Base-by-base conservation (phyloP, 2,329 filamentous ascomycete species). In the Hymenoscyphus occultus region DNA sequence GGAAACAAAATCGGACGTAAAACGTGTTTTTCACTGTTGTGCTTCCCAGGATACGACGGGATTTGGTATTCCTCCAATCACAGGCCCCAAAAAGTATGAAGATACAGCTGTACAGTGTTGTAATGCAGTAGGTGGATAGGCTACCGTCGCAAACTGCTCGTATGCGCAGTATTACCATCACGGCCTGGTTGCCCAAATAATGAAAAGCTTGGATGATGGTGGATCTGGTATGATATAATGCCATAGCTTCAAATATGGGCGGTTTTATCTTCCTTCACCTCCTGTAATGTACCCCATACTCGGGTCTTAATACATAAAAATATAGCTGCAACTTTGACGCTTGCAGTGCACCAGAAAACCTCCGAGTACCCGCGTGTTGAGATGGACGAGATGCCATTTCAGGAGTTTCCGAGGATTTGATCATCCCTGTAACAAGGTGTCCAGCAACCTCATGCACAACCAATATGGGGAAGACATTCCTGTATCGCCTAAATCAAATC, bases 11-110 rank as follows among this genome's bases (percentile, higher is more conserved):
- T 51, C 45, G n/a, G 45, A 10, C 45, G 45, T 9, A 51, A 51
- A 51, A 51, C 45, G 45, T 51, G 45, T 28, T 51, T 28, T 51
- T 51, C 45, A 51, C 45, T 22, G 19, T 16, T 51, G 45, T 51
- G n/a, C 45, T 51, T 51, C 45, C 42, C 19, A 51, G 22, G 19
- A 51, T 51, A 51, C 19, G 45, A 51, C 45, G 45, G 45, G 22
- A n/a, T 51, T 10, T 10, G 45, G n/a, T 51, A 51, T 51, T 22
- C 45, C 45, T 51, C 45, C 45, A 51, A 51, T 51, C 45, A 51
- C 45, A 7, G 7, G 9, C 7, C 9, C 45, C 14, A 45, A 51
- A 51, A 22, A 51, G 19, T 19, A 19, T 4, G 5, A 51, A 22
- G 19, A 51, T 51, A 22, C 13, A 16, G 22, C 9, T 22, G 10